These are phyloP conservation scores for Coprinopsis strossmayeri DNA, from an alignment of 768 basidiomycete species.

Conservation along the genomic window DNA sequence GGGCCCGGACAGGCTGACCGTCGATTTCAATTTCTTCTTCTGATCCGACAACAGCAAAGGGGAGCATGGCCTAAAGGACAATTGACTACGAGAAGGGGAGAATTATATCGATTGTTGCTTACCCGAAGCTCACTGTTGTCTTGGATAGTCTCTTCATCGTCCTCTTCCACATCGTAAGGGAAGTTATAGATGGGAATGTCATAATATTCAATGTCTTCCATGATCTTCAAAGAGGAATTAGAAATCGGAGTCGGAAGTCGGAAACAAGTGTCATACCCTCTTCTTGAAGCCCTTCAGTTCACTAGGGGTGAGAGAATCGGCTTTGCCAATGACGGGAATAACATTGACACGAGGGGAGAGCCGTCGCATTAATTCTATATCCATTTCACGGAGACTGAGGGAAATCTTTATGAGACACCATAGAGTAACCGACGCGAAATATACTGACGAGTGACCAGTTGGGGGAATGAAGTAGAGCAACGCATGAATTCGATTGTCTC, in stretches of 20 bases:
- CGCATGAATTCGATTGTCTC: constrained; percentile 96
- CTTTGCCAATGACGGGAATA: constrained; percentile 96
- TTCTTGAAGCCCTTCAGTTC: constrained; percentile 97
- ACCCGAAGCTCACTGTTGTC: constrained; percentile 96
- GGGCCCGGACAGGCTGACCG: constrained; percentile 84
- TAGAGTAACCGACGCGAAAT: no score
- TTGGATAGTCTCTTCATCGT: constrained; percentile 96
- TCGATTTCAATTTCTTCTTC: constrained; percentile 95
- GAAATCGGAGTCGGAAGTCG: neutral
- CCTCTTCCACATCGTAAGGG: constrained; percentile 98
- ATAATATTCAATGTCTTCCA: constrained; percentile 99
- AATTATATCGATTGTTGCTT: constrained; percentile 18
- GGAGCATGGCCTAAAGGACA: constrained; percentile 69
- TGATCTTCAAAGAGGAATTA: constrained; percentile 53
- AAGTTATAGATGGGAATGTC: constrained; percentile 99
- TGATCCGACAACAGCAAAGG: constrained; percentile 95
- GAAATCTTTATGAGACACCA: no score
- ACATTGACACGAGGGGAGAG: constrained; percentile 98
- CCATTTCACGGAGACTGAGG: constrained; percentile 89
- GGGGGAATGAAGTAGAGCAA: constrained; percentile 98
- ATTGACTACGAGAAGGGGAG: neutral
- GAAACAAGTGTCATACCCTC: constrained; percentile 55
- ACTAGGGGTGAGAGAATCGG: constrained; percentile 88
- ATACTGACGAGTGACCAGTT: constrained; percentile 89
- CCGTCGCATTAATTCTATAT: constrained; percentile 98